phyloP scores from a whole-genome alignment of 2,329 filamentous ascomycete genomes.

The Diaporthe australafricana region DNA sequence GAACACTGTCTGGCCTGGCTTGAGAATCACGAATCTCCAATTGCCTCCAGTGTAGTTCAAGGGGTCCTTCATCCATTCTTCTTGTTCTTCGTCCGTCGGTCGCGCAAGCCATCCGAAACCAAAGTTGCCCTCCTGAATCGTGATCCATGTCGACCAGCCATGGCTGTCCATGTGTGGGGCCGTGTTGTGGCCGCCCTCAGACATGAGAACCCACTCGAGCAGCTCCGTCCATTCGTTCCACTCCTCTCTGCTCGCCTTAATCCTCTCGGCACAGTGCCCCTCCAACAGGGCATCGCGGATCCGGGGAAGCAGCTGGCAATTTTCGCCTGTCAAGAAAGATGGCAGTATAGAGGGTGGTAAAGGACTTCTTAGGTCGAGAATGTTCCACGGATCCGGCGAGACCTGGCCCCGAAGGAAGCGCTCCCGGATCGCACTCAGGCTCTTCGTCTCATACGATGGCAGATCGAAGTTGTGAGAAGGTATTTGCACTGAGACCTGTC shows the following conservation, averaged over 20 bases:
- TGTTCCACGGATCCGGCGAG: slow-evolving; percentile 44
- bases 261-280: slow-evolving; percentile 46
- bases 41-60: slow-evolving; percentile 42
- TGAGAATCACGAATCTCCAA: slow-evolving; percentile 48
- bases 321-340: slow-evolving; percentile 43
- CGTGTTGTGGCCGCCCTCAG: slow-evolving; percentile 49
- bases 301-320: slow-evolving; percentile 45
- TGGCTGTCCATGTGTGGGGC: slow-evolving; percentile 50
- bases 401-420: slow-evolving; percentile 39
- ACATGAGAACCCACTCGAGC: slow-evolving; percentile 47
- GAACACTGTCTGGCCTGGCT: slow-evolving; percentile 49
- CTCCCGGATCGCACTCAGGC: slow-evolving; percentile 39
- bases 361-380: slow-evolving; percentile 45
- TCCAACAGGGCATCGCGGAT: slow-evolving; percentile 51
- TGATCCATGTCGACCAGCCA: slow-evolving; percentile 50
- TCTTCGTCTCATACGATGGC: slow-evolving; percentile 42
- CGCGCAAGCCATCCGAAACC: slow-evolving; percentile 49
- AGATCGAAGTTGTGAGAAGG: slow-evolving; percentile 42
- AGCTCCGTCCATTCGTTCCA: slow-evolving; percentile 50
- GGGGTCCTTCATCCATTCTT: slow-evolving; percentile 43
- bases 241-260: slow-evolving; percentile 42
- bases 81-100: slow-evolving; percentile 42
- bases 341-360: slow-evolving; percentile 43
- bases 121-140: slow-evolving; percentile 46
- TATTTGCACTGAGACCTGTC: slow-evolving; percentile 44